Percentiles rank a stretch among this genome's conserved stretches.
Evolutionary conservation across 306 rosid genomes (phyloP).

Genomic region (Sindora glabra): DNA sequence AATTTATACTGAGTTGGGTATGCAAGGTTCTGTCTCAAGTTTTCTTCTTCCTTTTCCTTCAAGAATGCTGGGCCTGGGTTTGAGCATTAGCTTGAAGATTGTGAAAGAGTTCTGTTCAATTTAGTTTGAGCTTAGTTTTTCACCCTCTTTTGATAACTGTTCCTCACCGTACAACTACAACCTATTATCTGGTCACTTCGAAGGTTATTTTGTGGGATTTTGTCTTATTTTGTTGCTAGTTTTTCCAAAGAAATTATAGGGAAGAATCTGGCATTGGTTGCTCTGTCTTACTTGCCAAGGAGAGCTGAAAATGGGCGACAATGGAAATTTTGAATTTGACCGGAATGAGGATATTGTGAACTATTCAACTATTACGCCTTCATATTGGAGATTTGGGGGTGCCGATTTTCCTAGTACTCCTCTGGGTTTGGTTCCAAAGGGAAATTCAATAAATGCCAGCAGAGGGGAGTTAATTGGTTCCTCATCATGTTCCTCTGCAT

Average conservation of each 20-base stretch:
- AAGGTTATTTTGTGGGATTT: constrained; percentile 9
- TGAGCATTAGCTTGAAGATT: constrained; percentile 15
- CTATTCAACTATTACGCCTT: constrained; percentile 45
- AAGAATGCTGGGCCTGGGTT: constrained; percentile 1
- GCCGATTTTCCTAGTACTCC: constrained; percentile 50
- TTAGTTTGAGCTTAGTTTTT: not conserved
- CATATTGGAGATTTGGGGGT: constrained; percentile 72
- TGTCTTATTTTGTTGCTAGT: constrained; percentile 10
- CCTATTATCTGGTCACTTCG: constrained; percentile 23
- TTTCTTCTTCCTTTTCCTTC: constrained; percentile 14
- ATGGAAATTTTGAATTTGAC: constrained; percentile 60
- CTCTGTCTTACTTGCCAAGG: constrained; percentile 24
- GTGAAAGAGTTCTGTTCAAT: not conserved
- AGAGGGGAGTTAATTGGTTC: constrained; percentile 58
- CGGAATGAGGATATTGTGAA: constrained; percentile 61
- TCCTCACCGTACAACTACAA: not conserved
- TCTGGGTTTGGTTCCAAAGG: constrained; percentile 39
- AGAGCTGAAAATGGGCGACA: constrained; percentile 62
- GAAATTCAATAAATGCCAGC: constrained; percentile 35
- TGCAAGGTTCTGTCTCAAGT: constrained; percentile 4
- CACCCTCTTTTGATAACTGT: not conserved
- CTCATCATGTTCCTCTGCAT: constrained; percentile 57
- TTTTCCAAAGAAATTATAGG: constrained; percentile 6
- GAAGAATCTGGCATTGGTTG: constrained; percentile 18
- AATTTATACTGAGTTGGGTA: not conserved